Base-by-base conservation (phyloP, 768 basidiomycete species). In the Pisolithus tinctorius region DNA sequence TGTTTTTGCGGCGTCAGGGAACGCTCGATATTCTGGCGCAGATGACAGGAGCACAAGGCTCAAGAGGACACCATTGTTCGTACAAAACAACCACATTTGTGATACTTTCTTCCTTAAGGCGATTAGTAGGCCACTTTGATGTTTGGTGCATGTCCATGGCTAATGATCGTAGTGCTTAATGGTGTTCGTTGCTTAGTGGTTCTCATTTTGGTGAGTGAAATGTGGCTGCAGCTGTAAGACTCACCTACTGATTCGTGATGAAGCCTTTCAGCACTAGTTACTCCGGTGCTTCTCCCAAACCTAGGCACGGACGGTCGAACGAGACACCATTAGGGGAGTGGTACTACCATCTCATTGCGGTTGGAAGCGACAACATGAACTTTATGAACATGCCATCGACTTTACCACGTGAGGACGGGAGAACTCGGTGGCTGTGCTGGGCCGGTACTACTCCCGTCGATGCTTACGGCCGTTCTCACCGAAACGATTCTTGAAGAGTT, bases 31-130 rank as follows among this genome's bases (percentile, higher is more conserved):
- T 99, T n/a, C 75, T 96, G 67, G 77, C 97, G 0, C 93, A 95
- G 62, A 73, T 95, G 39, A 82, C 83, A 0, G 93, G 92, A 2
- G 70, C 71, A 4, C 80, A 82, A 47, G 78, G 79, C n/a, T n/a
- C 2, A 71, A 69, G 41, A 84, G 86, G 13, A 81, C 77, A 39
- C 69, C 90, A 16, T 61, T 81, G 4, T 95, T 99, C 62, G 73
- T 99, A 45, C 93, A 95, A 69, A 99, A 99, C 63, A 98, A 97
- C 66, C 90, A 93, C 61, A 98, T 95, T 61, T 93, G 93, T 63
- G 96, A 99, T 57, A 95, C 96, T 0, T 99, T 99, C 74, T 99
- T 98, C 80, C 75, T 98, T 48, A 97, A 97, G 63, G 92, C 96
- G 2, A 88, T 93, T 39, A 86, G 94, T 95, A 39, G 41, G 82